Evolutionary conservation across 768 basidiomycete genomes (phyloP), one percentile per base, ranked within the genome.

Genomic region (Podaxis sp.): DNA sequence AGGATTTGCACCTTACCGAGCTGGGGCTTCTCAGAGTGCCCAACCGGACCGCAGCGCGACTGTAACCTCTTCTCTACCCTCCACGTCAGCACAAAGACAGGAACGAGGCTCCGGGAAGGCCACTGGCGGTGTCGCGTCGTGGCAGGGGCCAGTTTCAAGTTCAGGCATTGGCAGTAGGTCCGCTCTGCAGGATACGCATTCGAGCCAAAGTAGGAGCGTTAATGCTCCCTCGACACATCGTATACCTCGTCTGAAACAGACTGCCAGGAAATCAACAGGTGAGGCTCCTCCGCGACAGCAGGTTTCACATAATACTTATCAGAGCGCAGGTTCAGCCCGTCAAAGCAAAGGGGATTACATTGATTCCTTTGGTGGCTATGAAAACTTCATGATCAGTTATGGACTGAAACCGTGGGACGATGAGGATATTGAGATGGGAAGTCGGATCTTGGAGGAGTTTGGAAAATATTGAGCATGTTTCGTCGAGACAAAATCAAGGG

Each of bases 231-330:
- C n/a, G 3, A n/a, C 33, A 12, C 37, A n/a, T 25, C 47, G 57
- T 9, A 17, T 29, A 22, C 57, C 57, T 49, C 57, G 57, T 19
- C 47, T 46, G 7, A 58, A 58, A 33, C 57, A 58, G 27, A 58
- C 19, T 15, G 46, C 47, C 7, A 55, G 22, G 54, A 55, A 55
- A 19, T 38, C 54, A 19, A 55, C 17, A 19, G 43, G 43, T 46
- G 15, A 8, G 2, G 43, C 7, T 22, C n/a, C 43, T 46, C 7
- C 43, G 43, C 3, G 9, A 46, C 43, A 19, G 43, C 6, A 19
- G 43, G 43, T 17, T 41, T 41, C 40, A 33, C 33, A 33, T 33
- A 33, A 33, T 6, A 33, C 29, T 33, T 1, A 33, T 4, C 40
- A 41, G 40, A 54, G 22, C 7, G 19, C 54, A 11, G 37, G 37